A percentile compares a stretch with the other conserved stretches of the same genome.
Evolutionary conservation across 2,329 filamentous ascomycete genomes (phyloP).

Genomic region (Neopestalotiopsis rosae): DNA sequence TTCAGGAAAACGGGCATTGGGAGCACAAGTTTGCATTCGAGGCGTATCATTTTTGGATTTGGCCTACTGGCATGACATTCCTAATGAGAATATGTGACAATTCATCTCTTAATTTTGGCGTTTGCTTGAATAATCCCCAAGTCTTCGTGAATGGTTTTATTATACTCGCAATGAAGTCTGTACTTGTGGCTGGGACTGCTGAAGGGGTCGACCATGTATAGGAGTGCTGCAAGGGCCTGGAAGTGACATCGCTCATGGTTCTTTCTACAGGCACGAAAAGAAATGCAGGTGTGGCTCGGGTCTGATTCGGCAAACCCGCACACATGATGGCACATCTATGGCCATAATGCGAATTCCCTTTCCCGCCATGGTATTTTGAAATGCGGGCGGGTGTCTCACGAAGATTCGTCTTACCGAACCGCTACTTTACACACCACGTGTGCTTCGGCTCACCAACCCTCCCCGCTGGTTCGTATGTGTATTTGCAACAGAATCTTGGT

Average conservation of each 20-base stretch:
- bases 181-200: not conserved
- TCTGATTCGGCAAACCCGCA: not conserved
- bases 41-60: not conserved
- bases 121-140: not conserved
- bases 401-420: not conserved
- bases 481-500: not conserved
- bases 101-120: not conserved
- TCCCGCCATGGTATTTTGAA: not conserved
- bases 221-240: no score
- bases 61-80: not conserved
- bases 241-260: no score
- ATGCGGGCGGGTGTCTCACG: not conserved
- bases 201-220: no score
- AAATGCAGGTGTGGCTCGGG: no score
- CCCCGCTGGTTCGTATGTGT: not conserved
- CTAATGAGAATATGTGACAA: not conserved
- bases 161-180: not conserved
- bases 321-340: not conserved
- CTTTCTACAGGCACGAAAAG: no score
- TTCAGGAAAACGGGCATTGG: not conserved
- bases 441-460: not conserved
- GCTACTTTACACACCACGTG: not conserved
- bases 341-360: not conserved
- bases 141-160: not conserved
- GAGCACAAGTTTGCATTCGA: not conserved